Evolutionary conservation across 495 filamentous ascomycete species (phyloP), one percentile per base, ranked within the genome.

Genomic region (Aspergillus cristatus): DNA sequence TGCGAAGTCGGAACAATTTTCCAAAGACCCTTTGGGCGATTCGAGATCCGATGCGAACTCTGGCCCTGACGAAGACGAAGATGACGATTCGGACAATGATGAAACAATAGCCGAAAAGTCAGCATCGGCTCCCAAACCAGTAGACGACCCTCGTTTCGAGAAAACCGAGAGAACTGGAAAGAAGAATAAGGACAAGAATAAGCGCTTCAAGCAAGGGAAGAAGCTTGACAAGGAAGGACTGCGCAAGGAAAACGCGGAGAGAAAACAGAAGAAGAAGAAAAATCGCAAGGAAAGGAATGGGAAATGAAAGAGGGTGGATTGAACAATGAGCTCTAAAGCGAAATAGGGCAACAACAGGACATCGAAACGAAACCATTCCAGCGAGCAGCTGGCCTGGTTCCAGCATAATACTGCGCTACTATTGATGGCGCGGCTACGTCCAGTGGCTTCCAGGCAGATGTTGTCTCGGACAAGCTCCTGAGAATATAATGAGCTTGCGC

Each of bases 181-280:
- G 7, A 32, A 34, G 12, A 43, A 50, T 14, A 56, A 53, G 16
- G 52, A 47, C 34, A 43, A 40, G 18, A 57, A 16, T 53, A 56
- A 39, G 38, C 32, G n/a, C 38, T 37, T 36, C 18, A 63, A 54
- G 41, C 40, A 46, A 29, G 45, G 46, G 40, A 58, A 55, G 32
- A 62, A 52, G 44, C 42, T 41, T 28, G 55, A 34, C 41, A 58
- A 53, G 31, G 46, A 55, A 8, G 52, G 54, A 14, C 51, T 40
- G 17, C 46, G 43, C 29, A 47, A 55, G 10, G 35, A 42, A 13
- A 60, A 60, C 28, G 61, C 63, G 35, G 54, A 64, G n/a, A 50
- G 64, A 35, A 51, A 55, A 20, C 45, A 58, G 37, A 68, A 63
- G 46, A 68, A 70, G 41, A 38, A 53, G 28, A 42, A 60, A 28